phyloP scores from a whole-genome alignment of 768 basidiomycete genomes.

The Russula virescens region DNA sequence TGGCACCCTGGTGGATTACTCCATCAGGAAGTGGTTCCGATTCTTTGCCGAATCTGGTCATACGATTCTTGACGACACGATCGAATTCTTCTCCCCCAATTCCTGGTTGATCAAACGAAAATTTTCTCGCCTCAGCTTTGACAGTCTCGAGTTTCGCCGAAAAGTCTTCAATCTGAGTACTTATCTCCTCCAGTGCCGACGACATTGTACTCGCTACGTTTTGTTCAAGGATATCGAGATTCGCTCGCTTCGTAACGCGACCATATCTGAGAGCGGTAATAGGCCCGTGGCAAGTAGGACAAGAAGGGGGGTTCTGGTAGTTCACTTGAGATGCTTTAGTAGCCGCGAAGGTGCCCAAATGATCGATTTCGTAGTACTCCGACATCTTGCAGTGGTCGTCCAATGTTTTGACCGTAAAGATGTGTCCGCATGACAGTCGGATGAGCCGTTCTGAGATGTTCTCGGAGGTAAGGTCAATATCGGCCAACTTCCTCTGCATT shows the following conservation, averaged over 20 bases:
- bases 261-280: conserved; percentile 35
- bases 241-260: conserved; percentile 33
- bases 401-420: conserved; percentile 38
- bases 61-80: background rate
- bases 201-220: conserved; percentile 34
- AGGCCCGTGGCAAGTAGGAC: conserved; percentile 34
- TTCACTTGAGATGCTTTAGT: conserved; percentile 29
- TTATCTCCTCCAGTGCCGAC: conserved; percentile 20
- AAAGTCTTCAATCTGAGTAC: conserved; percentile 17
- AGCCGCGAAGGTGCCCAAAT: conserved; percentile 25
- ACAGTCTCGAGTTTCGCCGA: conserved; percentile 2
- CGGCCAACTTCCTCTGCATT: conserved; percentile 29
- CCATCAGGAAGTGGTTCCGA: conserved; percentile 23
- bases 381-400: conserved; percentile 34
- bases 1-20: conserved; percentile 10
- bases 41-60: conserved; percentile 9
- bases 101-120: background rate
- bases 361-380: conserved; percentile 29
- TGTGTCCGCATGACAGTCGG: conserved; percentile 34
- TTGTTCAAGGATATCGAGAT: conserved; percentile 35
- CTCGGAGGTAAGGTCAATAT: conserved; percentile 26
- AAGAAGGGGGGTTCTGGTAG: conserved; percentile 31
- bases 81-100: background rate
- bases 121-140: conserved; percentile 22
- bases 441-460: conserved; percentile 31